These are phyloP conservation scores for Balansia obtecta DNA, from an alignment of 2,329 filamentous ascomycete genomes.

Conservation along the genomic window DNA sequence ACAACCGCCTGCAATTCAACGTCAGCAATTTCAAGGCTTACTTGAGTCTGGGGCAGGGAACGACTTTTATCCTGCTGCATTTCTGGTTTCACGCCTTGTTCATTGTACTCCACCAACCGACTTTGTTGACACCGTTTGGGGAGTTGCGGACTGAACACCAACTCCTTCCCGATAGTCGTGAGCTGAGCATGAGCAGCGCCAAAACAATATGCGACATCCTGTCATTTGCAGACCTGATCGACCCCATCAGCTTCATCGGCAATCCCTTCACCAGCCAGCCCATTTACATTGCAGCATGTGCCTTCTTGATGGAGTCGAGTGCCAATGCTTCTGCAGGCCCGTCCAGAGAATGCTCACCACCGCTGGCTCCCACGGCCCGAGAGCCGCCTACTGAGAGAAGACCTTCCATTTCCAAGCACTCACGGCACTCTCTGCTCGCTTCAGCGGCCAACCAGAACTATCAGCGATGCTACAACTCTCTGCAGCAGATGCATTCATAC, in stretches of 20 bases:
- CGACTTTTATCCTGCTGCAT: constrained; percentile 75
- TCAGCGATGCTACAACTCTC: constrained; percentile 70
- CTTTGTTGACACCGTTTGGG: constrained; percentile 65
- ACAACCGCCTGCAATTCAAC: constrained; percentile 67
- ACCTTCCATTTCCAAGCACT: constrained; percentile 23
- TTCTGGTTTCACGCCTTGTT: constrained; percentile 85
- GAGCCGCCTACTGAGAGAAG: constrained; percentile 8
- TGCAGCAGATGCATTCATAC: constrained; percentile 69
- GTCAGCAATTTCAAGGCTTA: constrained; percentile 79
- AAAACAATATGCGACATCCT: constrained; percentile 87
- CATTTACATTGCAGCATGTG: constrained; percentile 83
- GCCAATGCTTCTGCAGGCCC: constrained; percentile 52
- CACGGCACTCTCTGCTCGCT: constrained; percentile 64
- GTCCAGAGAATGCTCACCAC: constrained; percentile 42
- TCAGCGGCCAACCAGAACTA: constrained; percentile 80
- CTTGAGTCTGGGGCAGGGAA: constrained; percentile 67
- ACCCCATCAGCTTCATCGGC: constrained; percentile 73
- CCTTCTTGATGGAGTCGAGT: constrained; percentile 73
- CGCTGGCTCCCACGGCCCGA: constrained; percentile 10
- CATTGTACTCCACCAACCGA: constrained; percentile 74
- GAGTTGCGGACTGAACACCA: constrained; percentile 48
- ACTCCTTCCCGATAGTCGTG: constrained; percentile 67
- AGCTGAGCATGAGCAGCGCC: constrained; percentile 74
- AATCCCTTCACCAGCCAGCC: constrained; percentile 86
- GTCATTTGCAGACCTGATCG: constrained; percentile 73